These are phyloP conservation scores for Massarina eburnea DNA, from an alignment of 2,329 filamentous ascomycete species.

Conservation along the genomic window DNA sequence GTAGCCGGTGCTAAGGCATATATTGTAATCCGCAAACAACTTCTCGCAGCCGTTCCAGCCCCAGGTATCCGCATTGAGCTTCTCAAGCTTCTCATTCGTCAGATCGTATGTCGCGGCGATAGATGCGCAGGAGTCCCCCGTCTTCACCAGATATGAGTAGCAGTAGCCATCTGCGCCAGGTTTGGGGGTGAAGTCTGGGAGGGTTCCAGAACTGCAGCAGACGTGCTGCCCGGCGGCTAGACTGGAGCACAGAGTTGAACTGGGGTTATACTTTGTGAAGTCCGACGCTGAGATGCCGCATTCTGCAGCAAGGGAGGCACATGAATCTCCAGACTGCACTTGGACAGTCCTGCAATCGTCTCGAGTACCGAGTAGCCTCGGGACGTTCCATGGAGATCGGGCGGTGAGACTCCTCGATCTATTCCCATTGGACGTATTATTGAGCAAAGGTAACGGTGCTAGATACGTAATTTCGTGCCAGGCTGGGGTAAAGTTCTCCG, in stretches of 20 bases:
- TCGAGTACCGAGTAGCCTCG: conserved; percentile 1
- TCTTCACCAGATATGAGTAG: conserved; percentile 2
- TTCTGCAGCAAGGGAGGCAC: conserved; percentile 2
- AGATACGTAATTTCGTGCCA: too few relatives aligned
- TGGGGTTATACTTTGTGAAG: conserved; percentile 9
- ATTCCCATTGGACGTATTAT: too few relatives aligned
- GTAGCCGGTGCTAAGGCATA: conserved; percentile 12
- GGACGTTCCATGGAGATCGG: too few relatives aligned
- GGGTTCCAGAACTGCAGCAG: conserved; percentile 10
- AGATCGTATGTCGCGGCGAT: conserved; percentile 8
- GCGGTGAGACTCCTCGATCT: too few relatives aligned
- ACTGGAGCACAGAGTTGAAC: conserved; percentile 4
- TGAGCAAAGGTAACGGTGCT: too few relatives aligned
- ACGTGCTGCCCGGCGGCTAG: conserved; percentile 5
- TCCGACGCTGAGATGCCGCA: conserved; percentile 6
- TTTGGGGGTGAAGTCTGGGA: conserved; percentile 12
- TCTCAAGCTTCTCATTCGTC: conserved; percentile 1
- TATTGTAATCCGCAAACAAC: conserved; percentile 3
- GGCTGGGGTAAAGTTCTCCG: too few relatives aligned
- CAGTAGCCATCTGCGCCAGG: conserved; percentile 9
- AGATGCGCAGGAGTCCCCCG: conserved; percentile 10
- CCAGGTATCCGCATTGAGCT: conserved; percentile 18
- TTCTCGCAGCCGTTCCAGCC: conserved; percentile 18
- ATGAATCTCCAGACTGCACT: conserved; percentile 7
- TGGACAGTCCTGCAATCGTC: conserved; percentile 5